Evolutionary conservation across 208 protist species (phyloP).

Genomic region (Tritrichomonas foetus): DNA sequence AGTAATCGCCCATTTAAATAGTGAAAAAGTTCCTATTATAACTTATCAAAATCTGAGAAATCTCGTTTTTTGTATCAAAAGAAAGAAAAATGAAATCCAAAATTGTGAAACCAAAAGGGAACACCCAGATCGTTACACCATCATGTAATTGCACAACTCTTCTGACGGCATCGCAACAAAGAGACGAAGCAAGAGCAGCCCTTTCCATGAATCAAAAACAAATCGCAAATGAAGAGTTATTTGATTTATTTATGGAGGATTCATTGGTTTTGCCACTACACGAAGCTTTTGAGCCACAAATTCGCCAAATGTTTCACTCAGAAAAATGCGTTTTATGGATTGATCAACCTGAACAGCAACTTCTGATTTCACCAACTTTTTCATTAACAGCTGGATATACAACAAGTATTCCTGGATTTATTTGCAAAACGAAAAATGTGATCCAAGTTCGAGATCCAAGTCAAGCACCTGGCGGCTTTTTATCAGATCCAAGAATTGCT

Average conservation of each 20-base stretch:
- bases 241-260: conserved; percentile 11
- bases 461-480: not conserved
- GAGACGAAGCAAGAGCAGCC: not conserved
- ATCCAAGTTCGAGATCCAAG: not conserved
- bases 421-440: not conserved
- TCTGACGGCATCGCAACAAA: not conserved
- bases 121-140: no score
- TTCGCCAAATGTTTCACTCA: not conserved
- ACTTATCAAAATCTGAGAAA: no score
- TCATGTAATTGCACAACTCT: no score
- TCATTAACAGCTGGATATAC: not conserved
- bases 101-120: no score
- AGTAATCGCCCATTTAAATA: no score
- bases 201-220: not conserved
- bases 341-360: not conserved
- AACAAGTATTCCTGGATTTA: conserved; percentile 21
- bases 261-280: not conserved
- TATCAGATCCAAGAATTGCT: not conserved
- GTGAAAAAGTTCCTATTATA: no score
- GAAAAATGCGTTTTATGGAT: conserved; percentile 24
- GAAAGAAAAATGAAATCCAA: no score
- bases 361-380: not conserved
- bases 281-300: not conserved
- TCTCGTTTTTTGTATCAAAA: no score
- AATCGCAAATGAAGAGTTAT: conserved; percentile 14